Evolutionary conservation across 2,329 filamentous ascomycete species (phyloP).

Genomic region (Penicillium sp.): DNA sequence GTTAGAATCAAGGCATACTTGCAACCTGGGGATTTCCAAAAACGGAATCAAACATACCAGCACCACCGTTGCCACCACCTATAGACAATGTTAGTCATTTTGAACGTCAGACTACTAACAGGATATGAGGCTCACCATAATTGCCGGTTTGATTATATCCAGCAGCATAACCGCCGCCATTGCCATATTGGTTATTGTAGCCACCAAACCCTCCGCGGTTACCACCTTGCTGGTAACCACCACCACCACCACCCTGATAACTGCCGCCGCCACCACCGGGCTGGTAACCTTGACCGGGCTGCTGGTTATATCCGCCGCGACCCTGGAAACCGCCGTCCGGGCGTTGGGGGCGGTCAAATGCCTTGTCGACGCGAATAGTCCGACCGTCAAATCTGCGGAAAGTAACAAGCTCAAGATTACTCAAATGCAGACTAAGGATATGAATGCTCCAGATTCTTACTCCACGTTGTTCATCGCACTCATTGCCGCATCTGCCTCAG

Average conservation of each 20-base stretch:
- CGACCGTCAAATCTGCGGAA: constrained; percentile 81
- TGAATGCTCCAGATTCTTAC: constrained; percentile 56
- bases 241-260: constrained; percentile 6
- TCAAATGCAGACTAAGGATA: constrained; percentile 3
- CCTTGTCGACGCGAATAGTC: constrained; percentile 92
- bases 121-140: constrained; percentile 27
- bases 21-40: neutral
- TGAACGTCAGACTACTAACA: neutral
- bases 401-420: constrained; percentile 16
- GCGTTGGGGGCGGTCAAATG: constrained; percentile 73
- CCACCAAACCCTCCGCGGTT: constrained; percentile 32
- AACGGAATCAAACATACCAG: constrained; percentile 15
- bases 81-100: neutral
- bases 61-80: constrained; percentile 26
- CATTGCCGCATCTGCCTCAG: constrained; percentile 46
- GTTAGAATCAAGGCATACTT: neutral
- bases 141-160: constrained; percentile 27
- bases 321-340: constrained; percentile 51
- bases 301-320: constrained; percentile 48
- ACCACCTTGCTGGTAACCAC: constrained; percentile 15
- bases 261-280: constrained; percentile 13
- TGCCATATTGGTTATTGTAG: constrained; percentile 30
- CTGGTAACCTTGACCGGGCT: constrained; percentile 40
- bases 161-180: constrained; percentile 24
- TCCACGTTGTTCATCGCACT: constrained; percentile 57